Percentiles rank a stretch among this genome's conserved stretches.
Conservation (phyloP, 306 rosid species). For the Clitoria ternatea region DNA sequence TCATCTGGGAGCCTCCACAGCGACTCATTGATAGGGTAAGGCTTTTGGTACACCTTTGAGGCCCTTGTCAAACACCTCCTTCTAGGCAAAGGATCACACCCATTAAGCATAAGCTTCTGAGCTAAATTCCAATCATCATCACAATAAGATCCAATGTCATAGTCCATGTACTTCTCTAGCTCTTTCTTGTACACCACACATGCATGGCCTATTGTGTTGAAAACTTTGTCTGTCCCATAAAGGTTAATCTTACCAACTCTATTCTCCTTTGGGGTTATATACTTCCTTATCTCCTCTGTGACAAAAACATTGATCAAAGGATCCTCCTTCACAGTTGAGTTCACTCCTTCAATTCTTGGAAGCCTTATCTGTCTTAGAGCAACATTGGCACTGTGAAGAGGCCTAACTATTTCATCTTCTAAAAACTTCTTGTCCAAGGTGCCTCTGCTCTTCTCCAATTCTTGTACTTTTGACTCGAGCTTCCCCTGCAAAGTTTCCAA, state of each 20-base stretch:
- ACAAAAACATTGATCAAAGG: conserved; percentile 72
- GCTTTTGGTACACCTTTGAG: conserved; percentile 67
- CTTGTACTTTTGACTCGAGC: conserved; percentile 54
- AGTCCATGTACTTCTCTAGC: conserved; percentile 77
- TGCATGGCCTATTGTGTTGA: conserved; percentile 86
- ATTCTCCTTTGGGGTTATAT: conserved; percentile 81
- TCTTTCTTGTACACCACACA: conserved; percentile 69
- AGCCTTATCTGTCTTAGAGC: conserved; percentile 64
- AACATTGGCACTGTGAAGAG: conserved; percentile 71
- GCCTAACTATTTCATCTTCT: conserved; percentile 66
- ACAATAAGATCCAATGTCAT: conserved; percentile 91
- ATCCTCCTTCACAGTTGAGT: conserved; percentile 52
- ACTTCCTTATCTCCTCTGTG: conserved; percentile 82
- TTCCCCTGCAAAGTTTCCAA: conserved; percentile 64
- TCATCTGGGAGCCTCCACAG: conserved; percentile 71
- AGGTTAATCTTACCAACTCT: conserved; percentile 55
- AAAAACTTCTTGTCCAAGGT: conserved; percentile 46
- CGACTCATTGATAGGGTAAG: conserved; percentile 72
- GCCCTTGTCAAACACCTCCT: conserved; percentile 87
- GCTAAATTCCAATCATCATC: conserved; percentile 91
- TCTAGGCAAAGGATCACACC: conserved; percentile 92
- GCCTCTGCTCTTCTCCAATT: conserved; percentile 57
- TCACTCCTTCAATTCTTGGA: conserved; percentile 46
- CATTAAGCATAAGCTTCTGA: conserved; percentile 81
- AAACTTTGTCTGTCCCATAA: conserved; percentile 55